These are phyloP conservation scores for Porogramme epimiltina DNA, from an alignment of 1,284 basidiomycete species.

Conservation along the genomic window DNA sequence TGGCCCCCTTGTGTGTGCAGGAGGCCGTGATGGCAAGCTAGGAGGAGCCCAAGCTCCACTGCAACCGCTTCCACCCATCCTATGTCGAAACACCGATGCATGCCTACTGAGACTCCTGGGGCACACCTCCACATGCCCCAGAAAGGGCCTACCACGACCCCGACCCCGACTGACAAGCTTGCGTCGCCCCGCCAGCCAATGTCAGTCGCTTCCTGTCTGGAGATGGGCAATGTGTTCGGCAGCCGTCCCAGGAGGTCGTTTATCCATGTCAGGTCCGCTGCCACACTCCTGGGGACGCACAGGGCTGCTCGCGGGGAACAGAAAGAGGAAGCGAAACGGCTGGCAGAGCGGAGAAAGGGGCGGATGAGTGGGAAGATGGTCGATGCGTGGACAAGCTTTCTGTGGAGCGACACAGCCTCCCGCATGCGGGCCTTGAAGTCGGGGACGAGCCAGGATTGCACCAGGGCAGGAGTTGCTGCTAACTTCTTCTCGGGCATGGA, in stretches of 20 bases:
- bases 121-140: conserved; percentile 38
- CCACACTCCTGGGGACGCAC: conserved; percentile 6
- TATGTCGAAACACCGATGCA: conserved; percentile 31
- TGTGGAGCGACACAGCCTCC: conserved; percentile 35
- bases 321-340: conserved; percentile 27
- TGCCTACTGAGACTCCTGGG: conserved; percentile 32
- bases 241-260: conserved; percentile 17
- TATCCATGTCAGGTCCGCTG: conserved; percentile 28
- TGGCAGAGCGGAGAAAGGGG: conserved; percentile 31
- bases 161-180: conserved; percentile 41
- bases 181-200: conserved; percentile 41
- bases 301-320: conserved; percentile 13
- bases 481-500: conserved; percentile 34
- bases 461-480: not conserved
- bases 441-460: conserved; percentile 22
- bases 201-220: conserved; percentile 22
- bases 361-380: conserved; percentile 33
- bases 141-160: conserved; percentile 31
- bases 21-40: conserved; percentile 19
- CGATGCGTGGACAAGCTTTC: conserved; percentile 38
- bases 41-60: conserved; percentile 33
- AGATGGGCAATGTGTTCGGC: conserved; percentile 28
- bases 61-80: conserved; percentile 41
- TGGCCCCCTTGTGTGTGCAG: not conserved
- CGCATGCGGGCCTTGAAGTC: conserved; percentile 14